A percentile compares a stretch with the other conserved stretches of the same genome.
Conservation (phyloP, 1,284 basidiomycete genomes). For the Pholiota adiposa region DNA sequence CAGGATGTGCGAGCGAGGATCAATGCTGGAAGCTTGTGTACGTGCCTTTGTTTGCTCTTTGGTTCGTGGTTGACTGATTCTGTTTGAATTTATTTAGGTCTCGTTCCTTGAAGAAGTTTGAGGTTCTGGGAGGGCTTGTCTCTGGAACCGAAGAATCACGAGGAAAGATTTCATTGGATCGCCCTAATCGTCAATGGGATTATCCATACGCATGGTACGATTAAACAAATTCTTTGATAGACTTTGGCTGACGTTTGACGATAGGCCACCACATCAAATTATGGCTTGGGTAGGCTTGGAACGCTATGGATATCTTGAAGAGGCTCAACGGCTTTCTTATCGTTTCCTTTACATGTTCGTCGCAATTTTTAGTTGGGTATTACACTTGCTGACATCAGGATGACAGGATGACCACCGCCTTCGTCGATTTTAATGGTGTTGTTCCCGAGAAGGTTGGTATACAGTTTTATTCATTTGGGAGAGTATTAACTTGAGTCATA, state of each 20-base stretch:
- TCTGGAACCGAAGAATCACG: conserved; percentile 97
- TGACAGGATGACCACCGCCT: conserved; percentile 86
- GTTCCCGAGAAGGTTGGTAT: conserved; percentile 88
- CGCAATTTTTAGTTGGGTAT: conserved; percentile 2
- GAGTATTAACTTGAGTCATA: conserved; percentile 29
- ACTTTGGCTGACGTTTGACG: conserved; percentile 7
- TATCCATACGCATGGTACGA: conserved; percentile 76
- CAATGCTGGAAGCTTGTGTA: conserved; percentile 94
- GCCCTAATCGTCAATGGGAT: conserved; percentile 99
- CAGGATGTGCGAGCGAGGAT: conserved; percentile 93
- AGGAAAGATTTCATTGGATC: conserved; percentile 92
- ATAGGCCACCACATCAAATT: conserved; percentile 95
- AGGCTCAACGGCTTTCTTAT: conserved; percentile 93
- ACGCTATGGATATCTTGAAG: conserved; percentile 93
- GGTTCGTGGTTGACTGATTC: conserved; percentile 8
- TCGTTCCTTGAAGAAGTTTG: conserved; percentile 91
- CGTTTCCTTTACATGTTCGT: conserved; percentile 94
- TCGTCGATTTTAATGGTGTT: conserved; percentile 96
- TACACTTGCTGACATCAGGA: neutral
- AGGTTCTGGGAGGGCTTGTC: conserved; percentile 94
- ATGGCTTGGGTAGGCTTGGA: conserved; percentile 98
- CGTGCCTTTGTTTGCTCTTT: conserved; percentile 38
- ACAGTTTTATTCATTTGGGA: neutral
- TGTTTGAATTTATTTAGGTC: conserved; percentile 49
- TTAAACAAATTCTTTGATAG: conserved; percentile 13